These are phyloP conservation scores for Mycosphaerella arachidis DNA, from an alignment of 2,329 filamentous ascomycete genomes.

Conservation along the genomic window DNA sequence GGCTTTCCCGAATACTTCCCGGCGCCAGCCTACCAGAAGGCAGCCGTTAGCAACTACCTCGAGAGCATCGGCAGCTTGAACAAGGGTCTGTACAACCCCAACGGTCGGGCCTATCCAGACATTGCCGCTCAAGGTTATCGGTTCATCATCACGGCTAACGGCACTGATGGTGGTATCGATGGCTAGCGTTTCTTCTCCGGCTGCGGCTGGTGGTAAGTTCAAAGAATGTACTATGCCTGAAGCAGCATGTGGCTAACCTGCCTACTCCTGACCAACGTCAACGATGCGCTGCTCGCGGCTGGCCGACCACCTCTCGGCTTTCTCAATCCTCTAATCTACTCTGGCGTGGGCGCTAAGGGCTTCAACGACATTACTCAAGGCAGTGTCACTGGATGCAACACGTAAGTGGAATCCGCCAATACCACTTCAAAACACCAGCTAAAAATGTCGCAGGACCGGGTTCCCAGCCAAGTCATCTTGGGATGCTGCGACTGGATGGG, in stretches of 20 bases:
- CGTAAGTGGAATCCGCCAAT: neutral
- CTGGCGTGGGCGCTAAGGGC: constrained; percentile 38
- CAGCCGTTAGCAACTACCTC: constrained; percentile 39
- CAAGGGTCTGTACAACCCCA: constrained; percentile 41
- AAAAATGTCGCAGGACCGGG: constrained; percentile 2
- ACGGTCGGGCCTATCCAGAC: constrained; percentile 44
- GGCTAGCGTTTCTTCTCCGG: constrained; percentile 55
- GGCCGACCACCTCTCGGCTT: constrained; percentile 53
- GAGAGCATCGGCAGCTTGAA: constrained; percentile 36
- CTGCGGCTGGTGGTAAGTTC: constrained; percentile 44
- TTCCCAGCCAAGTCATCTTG: constrained; percentile 25
- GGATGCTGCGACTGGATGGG: constrained; percentile 27
- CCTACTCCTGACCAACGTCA: constrained; percentile 54
- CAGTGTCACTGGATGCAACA: constrained; percentile 36
- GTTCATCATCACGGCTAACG: constrained; percentile 44
- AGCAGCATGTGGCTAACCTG: neutral
- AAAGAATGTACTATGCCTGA: constrained; percentile 27
- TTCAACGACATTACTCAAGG: constrained; percentile 49
- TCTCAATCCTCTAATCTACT: constrained; percentile 59
- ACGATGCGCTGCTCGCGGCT: constrained; percentile 53
- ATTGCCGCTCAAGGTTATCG: constrained; percentile 49
- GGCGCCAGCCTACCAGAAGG: constrained; percentile 41
- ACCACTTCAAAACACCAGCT: neutral
- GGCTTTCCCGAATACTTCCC: constrained; percentile 42
- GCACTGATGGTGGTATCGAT: constrained; percentile 42